These are phyloP conservation scores for Earliella scabrosa DNA, from an alignment of 1,284 basidiomycete genomes.

Conservation along the genomic window DNA sequence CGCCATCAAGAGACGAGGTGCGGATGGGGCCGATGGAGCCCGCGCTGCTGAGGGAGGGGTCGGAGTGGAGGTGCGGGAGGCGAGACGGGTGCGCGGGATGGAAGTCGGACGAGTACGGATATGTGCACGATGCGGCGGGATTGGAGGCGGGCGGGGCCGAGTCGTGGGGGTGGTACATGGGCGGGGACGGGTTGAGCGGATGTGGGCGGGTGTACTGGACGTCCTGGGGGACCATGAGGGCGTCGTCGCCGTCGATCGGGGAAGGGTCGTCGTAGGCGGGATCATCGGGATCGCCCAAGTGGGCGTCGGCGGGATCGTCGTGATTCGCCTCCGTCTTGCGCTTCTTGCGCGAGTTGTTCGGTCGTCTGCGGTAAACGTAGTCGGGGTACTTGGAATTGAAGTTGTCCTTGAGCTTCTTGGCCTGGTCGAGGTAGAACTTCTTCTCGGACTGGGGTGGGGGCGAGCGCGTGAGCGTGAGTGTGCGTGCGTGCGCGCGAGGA, in stretches of 20 bases:
- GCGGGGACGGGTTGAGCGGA: slow-evolving; percentile 17
- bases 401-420: slow-evolving; percentile 79
- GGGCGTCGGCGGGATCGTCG: slow-evolving; percentile 34
- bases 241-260: slow-evolving; percentile 33
- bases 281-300: slow-evolving; percentile 45
- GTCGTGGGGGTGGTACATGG: slow-evolving; percentile 23
- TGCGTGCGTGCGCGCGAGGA: not conserved
- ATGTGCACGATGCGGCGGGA: slow-evolving; percentile 23
- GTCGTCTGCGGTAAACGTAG: slow-evolving; percentile 82
- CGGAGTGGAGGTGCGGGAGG: slow-evolving; percentile 12
- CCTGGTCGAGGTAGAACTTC: slow-evolving; percentile 84
- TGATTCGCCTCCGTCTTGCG: slow-evolving; percentile 54
- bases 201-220: slow-evolving; percentile 28
- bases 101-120: slow-evolving; percentile 26
- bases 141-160: slow-evolving; percentile 1
- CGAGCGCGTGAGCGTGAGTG: not conserved
- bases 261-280: slow-evolving; percentile 35
- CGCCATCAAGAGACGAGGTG: slow-evolving; percentile 24
- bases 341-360: slow-evolving; percentile 80
- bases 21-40: slow-evolving; percentile 21
- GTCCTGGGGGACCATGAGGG: slow-evolving; percentile 22
- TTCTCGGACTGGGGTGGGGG: slow-evolving; percentile 61
- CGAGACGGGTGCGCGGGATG: slow-evolving; percentile 16
- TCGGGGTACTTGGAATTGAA: slow-evolving; percentile 87
- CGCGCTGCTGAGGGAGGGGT: slow-evolving; percentile 14